Percentiles rank a stretch among this genome's conserved stretches.
Conservation (phyloP, 225 moss, liverwort and hornwort species). For the Sphagnum contortum region DNA sequence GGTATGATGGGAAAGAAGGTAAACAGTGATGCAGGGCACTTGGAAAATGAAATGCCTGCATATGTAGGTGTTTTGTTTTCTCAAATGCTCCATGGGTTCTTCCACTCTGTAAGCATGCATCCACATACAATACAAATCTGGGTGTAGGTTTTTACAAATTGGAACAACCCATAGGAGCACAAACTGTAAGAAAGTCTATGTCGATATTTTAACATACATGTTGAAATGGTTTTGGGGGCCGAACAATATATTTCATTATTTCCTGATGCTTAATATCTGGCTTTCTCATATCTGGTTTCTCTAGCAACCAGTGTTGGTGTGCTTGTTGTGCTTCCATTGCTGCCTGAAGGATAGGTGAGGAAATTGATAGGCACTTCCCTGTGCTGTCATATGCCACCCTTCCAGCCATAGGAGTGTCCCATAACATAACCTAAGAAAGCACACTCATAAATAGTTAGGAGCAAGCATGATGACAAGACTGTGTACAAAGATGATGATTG, state of each 20-base stretch:
- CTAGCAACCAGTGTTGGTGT: slow-evolving; percentile 29
- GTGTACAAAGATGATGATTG: not conserved
- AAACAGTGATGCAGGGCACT: too few species aligned
- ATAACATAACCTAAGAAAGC: slow-evolving; percentile 18
- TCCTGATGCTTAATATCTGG: not conserved
- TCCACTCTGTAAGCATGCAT: too few species aligned
- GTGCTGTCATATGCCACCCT: slow-evolving; percentile 16
- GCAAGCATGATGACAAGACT: not conserved
- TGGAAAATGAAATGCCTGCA: too few species aligned
- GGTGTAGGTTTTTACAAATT: too few species aligned
- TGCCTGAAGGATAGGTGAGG: slow-evolving; percentile 25
- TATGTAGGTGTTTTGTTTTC: too few species aligned
- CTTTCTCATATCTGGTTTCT: slow-evolving; percentile 11
- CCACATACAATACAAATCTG: too few species aligned
- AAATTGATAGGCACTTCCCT: slow-evolving; percentile 21
- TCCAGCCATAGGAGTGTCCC: slow-evolving; percentile 27
- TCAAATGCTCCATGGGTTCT: too few species aligned
- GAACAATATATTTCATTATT: slow-evolving; percentile 4
- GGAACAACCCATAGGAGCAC: too few species aligned
- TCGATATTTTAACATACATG: not conserved
- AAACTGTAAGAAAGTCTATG: too few species aligned
- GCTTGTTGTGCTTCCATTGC: slow-evolving; percentile 22
- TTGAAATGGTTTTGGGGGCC: slow-evolving; percentile 1
- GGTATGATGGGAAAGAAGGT: too few species aligned
- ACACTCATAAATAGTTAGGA: not conserved